phyloP scores from a whole-genome alignment of 202 grass and related monocot genomes.

The Elaeis oleifera region DNA sequence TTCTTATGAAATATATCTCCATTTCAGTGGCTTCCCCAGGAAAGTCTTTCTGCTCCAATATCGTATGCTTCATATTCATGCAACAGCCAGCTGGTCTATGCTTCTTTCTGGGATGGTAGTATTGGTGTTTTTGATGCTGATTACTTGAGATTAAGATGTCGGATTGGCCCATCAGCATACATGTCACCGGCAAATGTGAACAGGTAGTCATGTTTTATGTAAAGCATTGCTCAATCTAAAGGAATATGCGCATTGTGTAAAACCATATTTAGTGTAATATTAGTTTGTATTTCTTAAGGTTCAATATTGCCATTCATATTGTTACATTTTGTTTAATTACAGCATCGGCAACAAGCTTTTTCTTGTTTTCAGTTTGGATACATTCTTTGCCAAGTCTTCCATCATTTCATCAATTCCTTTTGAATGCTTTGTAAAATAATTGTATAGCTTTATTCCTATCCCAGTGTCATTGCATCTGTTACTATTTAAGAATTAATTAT shows the following conservation, averaged over 20 bases:
- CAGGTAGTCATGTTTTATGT: constrained; percentile 38
- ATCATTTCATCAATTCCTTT: too few species aligned
- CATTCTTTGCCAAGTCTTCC: too few species aligned
- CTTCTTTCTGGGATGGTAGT: constrained; percentile 74
- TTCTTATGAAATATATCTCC: constrained; percentile 19
- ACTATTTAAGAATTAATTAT: too few species aligned
- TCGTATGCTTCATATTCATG: constrained; percentile 79
- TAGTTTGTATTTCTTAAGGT: background rate
- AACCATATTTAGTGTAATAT: background rate
- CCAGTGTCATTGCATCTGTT: too few species aligned
- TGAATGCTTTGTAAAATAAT: too few species aligned
- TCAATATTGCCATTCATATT: too few species aligned
- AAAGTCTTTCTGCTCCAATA: constrained; percentile 59
- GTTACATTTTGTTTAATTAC: too few species aligned
- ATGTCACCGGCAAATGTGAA: constrained; percentile 36
- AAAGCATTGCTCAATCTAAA: background rate
- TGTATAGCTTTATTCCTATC: too few species aligned
- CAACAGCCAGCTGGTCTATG: constrained; percentile 77
- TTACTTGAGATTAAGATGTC: constrained; percentile 84
- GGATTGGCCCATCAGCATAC: constrained; percentile 62
- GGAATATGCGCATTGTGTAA: constrained; percentile 10
- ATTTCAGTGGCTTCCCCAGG: constrained; percentile 88
- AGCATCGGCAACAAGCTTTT: too few species aligned
- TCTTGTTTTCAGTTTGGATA: too few species aligned
- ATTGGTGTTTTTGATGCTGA: constrained; percentile 84